Evolutionary conservation across 176 grass and related monocot genomes (phyloP).

Genomic region (Sorghum bicolor): DNA sequence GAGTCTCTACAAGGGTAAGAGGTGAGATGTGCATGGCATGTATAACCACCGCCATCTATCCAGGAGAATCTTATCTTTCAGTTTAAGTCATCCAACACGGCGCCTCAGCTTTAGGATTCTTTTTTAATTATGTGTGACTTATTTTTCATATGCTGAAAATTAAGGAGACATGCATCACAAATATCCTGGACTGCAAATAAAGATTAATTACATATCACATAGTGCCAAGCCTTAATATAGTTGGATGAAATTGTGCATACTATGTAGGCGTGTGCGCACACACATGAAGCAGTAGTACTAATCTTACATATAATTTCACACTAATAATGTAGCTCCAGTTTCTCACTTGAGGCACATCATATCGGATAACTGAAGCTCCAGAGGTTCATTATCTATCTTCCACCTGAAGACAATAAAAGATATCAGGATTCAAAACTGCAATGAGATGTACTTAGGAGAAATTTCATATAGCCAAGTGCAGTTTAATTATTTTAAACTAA

Average conservation of each 20-base stretch:
- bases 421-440: neutral
- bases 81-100: neutral
- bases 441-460: neutral
- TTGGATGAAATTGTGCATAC: conserved; percentile 6
- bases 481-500: neutral
- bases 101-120: neutral
- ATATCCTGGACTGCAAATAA: neutral
- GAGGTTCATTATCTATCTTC: conserved; percentile 29
- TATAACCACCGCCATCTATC: neutral
- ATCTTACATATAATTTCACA: conserved; percentile 1
- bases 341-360: neutral
- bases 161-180: neutral
- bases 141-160: neutral
- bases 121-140: neutral
- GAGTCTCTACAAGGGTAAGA: neutral
- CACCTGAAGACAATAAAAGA: conserved; percentile 31
- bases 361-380: neutral
- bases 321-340: neutral
- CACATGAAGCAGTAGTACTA: conserved; percentile 4
- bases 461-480: neutral
- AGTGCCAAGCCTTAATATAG: conserved; percentile 9
- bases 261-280: neutral
- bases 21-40: neutral
- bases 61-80: neutral
- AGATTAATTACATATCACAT: conserved; percentile 20